Evolutionary conservation across 192 early-diverging fungal genomes (phyloP), one percentile per base, ranked within the genome.

Genomic region (Backusella luteola): DNA sequence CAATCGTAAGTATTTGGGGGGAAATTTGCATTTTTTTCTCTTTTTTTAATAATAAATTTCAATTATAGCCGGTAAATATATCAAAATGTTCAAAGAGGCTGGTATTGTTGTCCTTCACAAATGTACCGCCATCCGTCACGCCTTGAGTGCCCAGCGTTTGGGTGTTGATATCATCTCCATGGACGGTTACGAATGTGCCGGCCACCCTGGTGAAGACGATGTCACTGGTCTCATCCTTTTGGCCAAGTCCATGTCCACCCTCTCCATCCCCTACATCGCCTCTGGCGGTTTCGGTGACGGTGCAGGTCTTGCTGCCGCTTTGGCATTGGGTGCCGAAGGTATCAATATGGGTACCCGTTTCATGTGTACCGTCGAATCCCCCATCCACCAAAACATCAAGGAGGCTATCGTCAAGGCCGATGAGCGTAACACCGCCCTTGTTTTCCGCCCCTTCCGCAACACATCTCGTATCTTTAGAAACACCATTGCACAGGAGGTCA

Each of bases 341-440:
- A 81, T 94, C 75, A 93, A 93, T 82, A 93, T 93, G 92, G 93
- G 94, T 53, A 95, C 94, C 15, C 91, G 94, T n/a, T 95, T 95
- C 87, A 89, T 95, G 91, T 91, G 90, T 83, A 93, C 93, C 0
- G 81, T 85, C 41, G 94, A 95, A 75, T 69, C 89, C 4, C 91
- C 91, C 39, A 89, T 93, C 66, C 92, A 94, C 82, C 77, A 90
- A 38, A 89, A 91, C 79, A 88, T 94, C 84, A 95, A 95, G 84
- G 83, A 92, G 68, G 81, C 82, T 36, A 93, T 95, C 75, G 93
- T 93, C 44, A 80, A 85, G 21, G 91, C 88, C 1, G 81, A 86
- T 41, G 93, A 95, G 72, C 83, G 87, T 29, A 82, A 87, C 67
- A 93, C 91, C 1, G 59, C 87, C 11, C 82, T 94, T 32, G 91